Evolutionary conservation across 1,284 basidiomycete genomes (phyloP), one percentile per base, ranked within the genome.

Genomic region (Cutaneotrichosporon sp.): DNA sequence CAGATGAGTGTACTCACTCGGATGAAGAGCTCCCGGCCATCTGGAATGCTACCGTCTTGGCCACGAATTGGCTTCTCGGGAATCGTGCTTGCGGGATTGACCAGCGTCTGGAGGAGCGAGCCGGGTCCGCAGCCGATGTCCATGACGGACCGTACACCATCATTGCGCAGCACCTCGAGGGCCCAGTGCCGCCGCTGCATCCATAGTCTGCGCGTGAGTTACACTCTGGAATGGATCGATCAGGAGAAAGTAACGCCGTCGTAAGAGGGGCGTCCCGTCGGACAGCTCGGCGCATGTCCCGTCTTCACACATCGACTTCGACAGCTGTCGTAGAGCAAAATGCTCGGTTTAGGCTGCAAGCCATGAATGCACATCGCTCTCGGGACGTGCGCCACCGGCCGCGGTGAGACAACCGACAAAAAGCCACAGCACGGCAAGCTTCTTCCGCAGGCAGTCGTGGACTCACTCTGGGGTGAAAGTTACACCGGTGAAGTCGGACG

Each of bases 41-140:
- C 45, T 27, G 47, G 42, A 3, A 33, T 44, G 35, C 54, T 41
- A 29, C 51, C 46, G 39, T 51, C 45, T 22, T 31, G 32, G 5
- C 22, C 44, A 5, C 55, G 51, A 43, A 75, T 68, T 14, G 71
- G 71, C 17, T 62, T 60, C 54, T 74, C 74, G 37, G 49, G 35
- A 8, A 74, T 57, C 6, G 71, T 71, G 9, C 66, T 59, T 2
- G 72, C 62, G 9, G 74, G 71, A 17, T 65, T 57, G 25, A 68
- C 63, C 5, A 74, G 64, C 1, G 70, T 67, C 47, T 72, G 65
- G 33, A 75, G 65, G 27, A 75, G 60, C 5, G 66, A 65, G 9
- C 71, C 71, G 16, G 67, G 54, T 5, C 74, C 74, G 52, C 72
- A 74, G 10, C 74, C 74, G n/a, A 75, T 63, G 48, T 75, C 74